Evolutionary conservation across 2,329 filamentous ascomycete species (phyloP).

Genomic region (Scorias spongiosa): DNA sequence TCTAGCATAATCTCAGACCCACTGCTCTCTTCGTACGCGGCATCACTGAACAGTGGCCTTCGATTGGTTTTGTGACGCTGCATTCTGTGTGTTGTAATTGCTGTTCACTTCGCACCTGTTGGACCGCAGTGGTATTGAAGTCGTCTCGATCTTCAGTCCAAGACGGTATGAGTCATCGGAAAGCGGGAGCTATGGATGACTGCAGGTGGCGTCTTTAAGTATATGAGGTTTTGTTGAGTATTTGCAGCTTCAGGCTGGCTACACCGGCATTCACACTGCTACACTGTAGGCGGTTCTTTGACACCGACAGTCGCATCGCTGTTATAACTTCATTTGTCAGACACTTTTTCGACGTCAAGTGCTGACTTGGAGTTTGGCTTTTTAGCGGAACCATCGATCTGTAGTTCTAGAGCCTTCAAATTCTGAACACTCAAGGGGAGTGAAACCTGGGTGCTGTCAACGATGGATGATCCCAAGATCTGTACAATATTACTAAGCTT

Average conservation of each 20-base stretch:
- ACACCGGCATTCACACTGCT: too few relatives aligned
- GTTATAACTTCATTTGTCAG: too few relatives aligned
- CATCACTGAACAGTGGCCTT: conserved; percentile 14
- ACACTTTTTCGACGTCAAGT: too few relatives aligned
- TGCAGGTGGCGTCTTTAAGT: background rate
- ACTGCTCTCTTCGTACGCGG: conserved; percentile 34
- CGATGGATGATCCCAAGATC: background rate
- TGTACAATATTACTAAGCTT: too few relatives aligned
- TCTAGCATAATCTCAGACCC: conserved; percentile 63
- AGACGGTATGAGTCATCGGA: background rate
- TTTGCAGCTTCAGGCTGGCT: too few relatives aligned
- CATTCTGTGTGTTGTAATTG: background rate
- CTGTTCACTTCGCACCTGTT: background rate
- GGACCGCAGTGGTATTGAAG: background rate
- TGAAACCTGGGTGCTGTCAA: background rate
- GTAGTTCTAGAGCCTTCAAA: conserved; percentile 23
- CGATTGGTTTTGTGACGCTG: too few relatives aligned
- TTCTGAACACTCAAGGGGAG: conserved; percentile 19
- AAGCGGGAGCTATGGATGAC: background rate
- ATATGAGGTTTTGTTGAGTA: too few relatives aligned
- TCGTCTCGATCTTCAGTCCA: background rate
- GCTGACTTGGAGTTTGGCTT: too few relatives aligned
- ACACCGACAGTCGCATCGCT: too few relatives aligned
- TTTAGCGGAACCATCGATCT: conserved; percentile 4
- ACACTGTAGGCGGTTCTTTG: too few relatives aligned